phyloP scores from a whole-genome alignment of 805 yeast genomes.

The Lachancea meyersii region DNA sequence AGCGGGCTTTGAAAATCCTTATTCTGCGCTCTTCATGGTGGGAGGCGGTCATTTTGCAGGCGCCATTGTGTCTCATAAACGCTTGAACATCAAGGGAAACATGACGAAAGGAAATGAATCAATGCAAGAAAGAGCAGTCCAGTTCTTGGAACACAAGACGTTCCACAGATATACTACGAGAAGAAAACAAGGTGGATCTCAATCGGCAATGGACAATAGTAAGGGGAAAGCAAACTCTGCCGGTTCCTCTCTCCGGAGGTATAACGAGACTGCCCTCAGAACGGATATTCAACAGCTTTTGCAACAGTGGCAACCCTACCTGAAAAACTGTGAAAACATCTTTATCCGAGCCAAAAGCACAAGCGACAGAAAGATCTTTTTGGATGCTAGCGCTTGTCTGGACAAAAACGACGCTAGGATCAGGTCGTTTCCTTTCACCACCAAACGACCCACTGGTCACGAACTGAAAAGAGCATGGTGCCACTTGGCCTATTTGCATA shows the following conservation, averaged over 20 bases:
- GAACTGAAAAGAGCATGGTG: slow-evolving; percentile 85
- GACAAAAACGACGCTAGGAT: slow-evolving; percentile 54
- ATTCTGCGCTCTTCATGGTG: slow-evolving; percentile 82
- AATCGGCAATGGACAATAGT: slow-evolving; percentile 84
- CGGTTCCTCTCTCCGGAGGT: slow-evolving; percentile 82
- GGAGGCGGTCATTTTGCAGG: slow-evolving; percentile 99
- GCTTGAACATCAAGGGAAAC: slow-evolving; percentile 50
- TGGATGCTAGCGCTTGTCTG: slow-evolving; percentile 54
- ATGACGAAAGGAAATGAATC: slow-evolving; percentile 42
- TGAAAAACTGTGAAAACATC: slow-evolving; percentile 60
- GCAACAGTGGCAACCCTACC: slow-evolving; percentile 53
- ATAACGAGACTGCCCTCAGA: slow-evolving; percentile 78
- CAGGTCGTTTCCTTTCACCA: slow-evolving; percentile 77
- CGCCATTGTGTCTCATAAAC: slow-evolving; percentile 75
- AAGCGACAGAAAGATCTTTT: slow-evolving; percentile 53
- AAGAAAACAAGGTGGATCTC: slow-evolving; percentile 96
- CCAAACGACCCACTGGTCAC: slow-evolving; percentile 74
- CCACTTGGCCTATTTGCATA: slow-evolving; percentile 55
- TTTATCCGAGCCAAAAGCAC: slow-evolving; percentile 79
- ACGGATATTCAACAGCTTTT: slow-evolving; percentile 71
- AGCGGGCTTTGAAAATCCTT: slow-evolving; percentile 19
- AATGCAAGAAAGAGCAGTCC: slow-evolving; percentile 56
- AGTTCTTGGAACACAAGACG: slow-evolving; percentile 67
- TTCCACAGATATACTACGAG: slow-evolving; percentile 94
- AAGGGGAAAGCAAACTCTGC: slow-evolving; percentile 96